Conservation (phyloP, 73 alveolate species). For the Paramecium biaurelia region DNA sequence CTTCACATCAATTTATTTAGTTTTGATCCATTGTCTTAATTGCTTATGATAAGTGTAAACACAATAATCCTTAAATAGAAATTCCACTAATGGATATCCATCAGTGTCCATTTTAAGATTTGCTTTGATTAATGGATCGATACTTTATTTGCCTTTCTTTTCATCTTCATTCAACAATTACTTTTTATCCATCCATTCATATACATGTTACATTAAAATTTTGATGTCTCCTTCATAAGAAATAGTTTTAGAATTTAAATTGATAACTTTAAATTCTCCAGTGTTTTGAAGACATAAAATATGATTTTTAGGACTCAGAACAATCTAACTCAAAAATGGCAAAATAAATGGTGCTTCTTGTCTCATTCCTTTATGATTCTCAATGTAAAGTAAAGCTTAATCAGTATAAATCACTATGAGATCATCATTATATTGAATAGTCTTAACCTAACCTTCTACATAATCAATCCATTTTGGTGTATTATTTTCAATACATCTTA, state of each 20-base stretch:
- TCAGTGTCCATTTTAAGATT: conserved; percentile 23
- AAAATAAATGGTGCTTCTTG: conserved; percentile 25
- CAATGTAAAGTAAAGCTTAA: conserved; percentile 19
- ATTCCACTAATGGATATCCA: conserved; percentile 46
- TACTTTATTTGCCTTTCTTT: conserved; percentile 26
- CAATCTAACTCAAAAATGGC: conserved; percentile 36
- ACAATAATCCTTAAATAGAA: conserved; percentile 33
- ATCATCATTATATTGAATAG: neutral
- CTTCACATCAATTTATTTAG: conserved; percentile 11
- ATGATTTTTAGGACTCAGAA: conserved; percentile 28
- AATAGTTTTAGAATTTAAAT: neutral
- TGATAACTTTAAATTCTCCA: conserved; percentile 52
- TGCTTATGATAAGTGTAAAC: conserved; percentile 5
- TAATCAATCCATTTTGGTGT: conserved; percentile 48
- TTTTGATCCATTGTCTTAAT: conserved; percentile 1
- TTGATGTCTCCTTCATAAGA: conserved; percentile 45
- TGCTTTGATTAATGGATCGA: conserved; percentile 36
- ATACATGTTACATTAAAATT: neutral
- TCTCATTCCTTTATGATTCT: conserved; percentile 40
- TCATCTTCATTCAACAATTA: conserved; percentile 17
- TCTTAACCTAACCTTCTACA: conserved; percentile 49
- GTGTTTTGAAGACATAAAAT: conserved; percentile 31
- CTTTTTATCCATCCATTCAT: conserved; percentile 44
- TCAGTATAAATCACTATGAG: conserved; percentile 37
- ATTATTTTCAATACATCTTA: neutral